These are phyloP conservation scores for grape (Vitis vinifera) DNA, from an alignment of 164 flowering plant species.

Conservation along the genomic window DNA sequence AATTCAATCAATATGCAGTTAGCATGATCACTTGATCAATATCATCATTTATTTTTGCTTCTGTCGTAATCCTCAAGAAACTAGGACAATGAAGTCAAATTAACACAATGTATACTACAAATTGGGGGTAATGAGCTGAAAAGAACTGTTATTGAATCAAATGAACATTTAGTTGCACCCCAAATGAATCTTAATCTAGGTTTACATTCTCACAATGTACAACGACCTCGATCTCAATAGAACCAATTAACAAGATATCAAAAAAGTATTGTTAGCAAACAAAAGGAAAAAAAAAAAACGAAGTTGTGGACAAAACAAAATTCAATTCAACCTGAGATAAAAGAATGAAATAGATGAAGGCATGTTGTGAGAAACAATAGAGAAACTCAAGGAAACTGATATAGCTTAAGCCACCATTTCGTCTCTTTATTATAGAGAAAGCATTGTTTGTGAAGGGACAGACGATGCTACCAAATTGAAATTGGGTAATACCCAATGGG, in stretches of 20 bases:
- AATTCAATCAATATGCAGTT: too few species aligned
- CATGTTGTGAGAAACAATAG: slow-evolving; percentile 19
- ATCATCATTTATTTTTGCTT: too few species aligned
- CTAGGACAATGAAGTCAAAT: too few species aligned
- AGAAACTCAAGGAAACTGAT: slow-evolving; percentile 30
- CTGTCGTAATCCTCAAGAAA: too few species aligned
- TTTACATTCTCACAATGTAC: background rate
- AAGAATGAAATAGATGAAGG: slow-evolving; percentile 10
- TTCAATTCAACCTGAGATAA: slow-evolving; percentile 15
- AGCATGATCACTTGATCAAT: too few species aligned
- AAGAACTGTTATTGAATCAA: too few species aligned
- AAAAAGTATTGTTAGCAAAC: background rate
- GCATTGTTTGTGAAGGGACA: background rate
- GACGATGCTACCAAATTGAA: too few species aligned
- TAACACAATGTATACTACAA: background rate
- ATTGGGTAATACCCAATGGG: too few species aligned
- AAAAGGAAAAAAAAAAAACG: background rate
- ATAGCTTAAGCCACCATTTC: slow-evolving; percentile 34
- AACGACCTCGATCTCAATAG: background rate
- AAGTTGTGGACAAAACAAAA: too few species aligned
- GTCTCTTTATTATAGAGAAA: background rate
- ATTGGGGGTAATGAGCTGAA: background rate
- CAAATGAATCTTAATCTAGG: background rate
- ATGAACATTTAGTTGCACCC: too few species aligned
- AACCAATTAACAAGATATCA: background rate